Base-by-base conservation (phyloP, 208 protist genomes). In the Trypanosoma vivax region DNA sequence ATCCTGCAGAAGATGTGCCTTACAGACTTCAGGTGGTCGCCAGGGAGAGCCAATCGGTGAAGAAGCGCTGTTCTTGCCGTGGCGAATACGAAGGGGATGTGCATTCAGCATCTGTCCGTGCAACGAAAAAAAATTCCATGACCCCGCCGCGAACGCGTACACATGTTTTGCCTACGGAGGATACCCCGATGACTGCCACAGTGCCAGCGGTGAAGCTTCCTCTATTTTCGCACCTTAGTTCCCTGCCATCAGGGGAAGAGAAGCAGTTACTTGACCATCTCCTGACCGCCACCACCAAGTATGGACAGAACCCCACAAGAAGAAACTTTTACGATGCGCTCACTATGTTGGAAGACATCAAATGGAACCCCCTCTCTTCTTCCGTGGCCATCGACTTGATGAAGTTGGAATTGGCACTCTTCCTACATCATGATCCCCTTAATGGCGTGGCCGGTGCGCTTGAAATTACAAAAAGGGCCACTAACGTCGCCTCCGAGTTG, bases 351-450 rank as follows among this genome's bases (percentile, higher is more conserved):
- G 57, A 63, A 29, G 57, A 55, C 6, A 11, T 53, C 30, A 63
- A 49, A 48, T 63, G 31, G 47, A 21, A 24, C 25, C 31, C 47
- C 45, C 25, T 37, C 0, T 47, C 47, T 0, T 11, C 21, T n/a
- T 6, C 69, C 5, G 60, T 68, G 10, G 25, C 25, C 29, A 23
- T 73, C 9, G n/a, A 65, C 28, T 37, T 73, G 10, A 5, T 51
- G 23, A 42, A 39, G 23, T 48, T 3, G 46, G 60, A 73, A 30
- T 63, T 58, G 25, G 53, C 65, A 5, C 54, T 77, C 13, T 64
- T 65, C 25, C 18, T 77, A 16, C 49, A 68, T 40, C 50, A 58
- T 45, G 51, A 24, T 16, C 16, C 11, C 1, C 5, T 10, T 5
- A 21, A 30, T 16, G 13, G 28, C 46, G 16, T 21, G 10, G 50